phyloP scores from a whole-genome alignment of 164 flowering plant genomes.

The Vitis rotundifolia region DNA sequence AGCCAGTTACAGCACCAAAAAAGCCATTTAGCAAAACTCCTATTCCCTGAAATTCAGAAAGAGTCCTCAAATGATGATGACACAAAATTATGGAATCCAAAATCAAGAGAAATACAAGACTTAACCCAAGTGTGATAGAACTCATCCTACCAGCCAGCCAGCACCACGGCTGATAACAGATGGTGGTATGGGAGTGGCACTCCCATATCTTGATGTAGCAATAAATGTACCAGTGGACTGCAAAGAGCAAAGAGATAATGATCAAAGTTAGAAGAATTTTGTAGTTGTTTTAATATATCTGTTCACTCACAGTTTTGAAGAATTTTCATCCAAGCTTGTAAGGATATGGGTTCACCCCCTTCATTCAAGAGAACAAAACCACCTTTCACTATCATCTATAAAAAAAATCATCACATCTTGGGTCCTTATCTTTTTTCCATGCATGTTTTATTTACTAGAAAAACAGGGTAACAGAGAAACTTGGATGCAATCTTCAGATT shows the following conservation, averaged over 20 bases:
- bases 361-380: too few species aligned
- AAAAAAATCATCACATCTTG: background rate
- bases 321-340: background rate
- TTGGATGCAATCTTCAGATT: background rate
- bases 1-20: slow-evolving; percentile 44
- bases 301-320: background rate
- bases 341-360: too few species aligned
- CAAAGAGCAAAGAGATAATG: background rate
- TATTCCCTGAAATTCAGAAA: slow-evolving; percentile 56
- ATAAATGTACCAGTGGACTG: slow-evolving; percentile 78
- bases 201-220: slow-evolving; percentile 65
- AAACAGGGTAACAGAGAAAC: background rate
- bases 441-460: background rate
- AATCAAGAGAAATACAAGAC: background rate
- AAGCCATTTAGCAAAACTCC: slow-evolving; percentile 46
- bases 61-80: background rate
- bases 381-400: background rate
- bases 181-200: slow-evolving; percentile 85
- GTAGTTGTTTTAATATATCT: background rate
- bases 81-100: background rate
- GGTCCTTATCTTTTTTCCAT: background rate
- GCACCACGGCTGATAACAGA: slow-evolving; percentile 72
- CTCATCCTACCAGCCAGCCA: slow-evolving; percentile 70
- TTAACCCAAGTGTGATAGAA: background rate
- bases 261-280: background rate